A percentile compares a stretch with the other conserved stretches of the same genome.
Evolutionary conservation across 2,329 filamentous ascomycete genomes (phyloP).

Genomic region (Pseudogymnoascus sp.): DNA sequence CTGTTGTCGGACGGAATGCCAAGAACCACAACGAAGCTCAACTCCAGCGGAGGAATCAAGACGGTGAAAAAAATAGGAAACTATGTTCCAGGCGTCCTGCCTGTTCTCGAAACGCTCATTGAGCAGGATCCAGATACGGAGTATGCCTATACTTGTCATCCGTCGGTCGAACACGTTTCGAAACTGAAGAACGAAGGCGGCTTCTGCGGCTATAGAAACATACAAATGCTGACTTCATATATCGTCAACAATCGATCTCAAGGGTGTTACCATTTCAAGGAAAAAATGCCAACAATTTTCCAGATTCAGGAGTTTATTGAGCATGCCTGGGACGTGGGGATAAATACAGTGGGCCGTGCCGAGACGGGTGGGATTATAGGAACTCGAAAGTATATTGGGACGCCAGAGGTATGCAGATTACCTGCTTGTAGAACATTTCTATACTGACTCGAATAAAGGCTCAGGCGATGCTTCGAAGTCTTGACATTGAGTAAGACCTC

Average conservation of each 20-base stretch:
- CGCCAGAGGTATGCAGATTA: constrained; percentile 61
- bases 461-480: constrained; percentile 66
- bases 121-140: constrained; percentile 58
- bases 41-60: constrained; percentile 37
- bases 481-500: constrained; percentile 56
- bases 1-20: constrained; percentile 54
- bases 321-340: constrained; percentile 76
- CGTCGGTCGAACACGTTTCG: constrained; percentile 69
- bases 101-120: constrained; percentile 56
- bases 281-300: constrained; percentile 67
- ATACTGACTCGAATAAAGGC: constrained; percentile 45
- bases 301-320: constrained; percentile 83
- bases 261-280: constrained; percentile 55
- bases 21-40: constrained; percentile 46
- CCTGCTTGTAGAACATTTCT: constrained; percentile 5
- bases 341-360: constrained; percentile 64
- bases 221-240: constrained; percentile 83
- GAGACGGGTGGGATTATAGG: constrained; percentile 83
- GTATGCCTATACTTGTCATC: constrained; percentile 74
- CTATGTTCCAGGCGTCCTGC: constrained; percentile 49
- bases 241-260: constrained; percentile 53
- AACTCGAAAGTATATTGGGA: constrained; percentile 95
- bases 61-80: constrained; percentile 42
- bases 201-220: constrained; percentile 93
- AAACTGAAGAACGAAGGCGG: constrained; percentile 77